phyloP scores from a whole-genome alignment of 805 yeast species.

The Nakazawaea populi region DNA sequence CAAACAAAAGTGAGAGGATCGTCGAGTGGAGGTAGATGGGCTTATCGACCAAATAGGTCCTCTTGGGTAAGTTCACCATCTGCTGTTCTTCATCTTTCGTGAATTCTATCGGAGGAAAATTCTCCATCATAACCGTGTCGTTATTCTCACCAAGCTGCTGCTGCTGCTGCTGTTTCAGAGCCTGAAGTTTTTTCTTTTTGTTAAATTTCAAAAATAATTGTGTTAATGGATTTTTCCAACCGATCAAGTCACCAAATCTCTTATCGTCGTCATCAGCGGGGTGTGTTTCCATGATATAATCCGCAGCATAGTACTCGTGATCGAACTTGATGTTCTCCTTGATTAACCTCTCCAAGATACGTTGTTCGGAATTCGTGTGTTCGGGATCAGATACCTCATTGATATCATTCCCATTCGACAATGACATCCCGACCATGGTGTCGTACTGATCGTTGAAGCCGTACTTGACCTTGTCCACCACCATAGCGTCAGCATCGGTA shows the following conservation, averaged over 20 bases:
- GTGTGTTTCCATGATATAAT: slow-evolving; percentile 56
- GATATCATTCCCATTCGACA: slow-evolving; percentile 83
- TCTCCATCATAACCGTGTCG: slow-evolving; percentile 13
- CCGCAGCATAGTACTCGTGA: slow-evolving; percentile 84
- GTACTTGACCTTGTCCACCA: slow-evolving; percentile 36
- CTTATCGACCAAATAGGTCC: slow-evolving; percentile 49
- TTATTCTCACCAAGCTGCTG: slow-evolving; percentile 14
- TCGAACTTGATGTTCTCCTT: slow-evolving; percentile 76
- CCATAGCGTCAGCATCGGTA: slow-evolving; percentile 17
- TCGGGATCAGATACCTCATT: slow-evolving; percentile 87
- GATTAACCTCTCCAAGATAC: slow-evolving; percentile 60
- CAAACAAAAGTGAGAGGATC: slow-evolving; percentile 62
- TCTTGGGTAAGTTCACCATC: slow-evolving; percentile 66
- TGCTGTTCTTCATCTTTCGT: slow-evolving; percentile 55
- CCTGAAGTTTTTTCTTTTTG: slow-evolving; percentile 25
- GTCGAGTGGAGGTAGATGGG: slow-evolving; percentile 55
- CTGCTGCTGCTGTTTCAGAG: too few relatives aligned
- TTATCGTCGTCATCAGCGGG: slow-evolving; percentile 48
- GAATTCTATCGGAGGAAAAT: slow-evolving; percentile 42
- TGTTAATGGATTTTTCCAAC: slow-evolving; percentile 47
- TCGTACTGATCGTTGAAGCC: slow-evolving; percentile 77
- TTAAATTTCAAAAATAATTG: slow-evolving; percentile 42
- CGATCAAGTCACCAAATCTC: slow-evolving; percentile 36
- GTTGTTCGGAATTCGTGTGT: slow-evolving; percentile 44
- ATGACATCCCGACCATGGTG: slow-evolving; percentile 56